phyloP scores from a whole-genome alignment of 306 rosid species.

The Gillenia trifoliata region DNA sequence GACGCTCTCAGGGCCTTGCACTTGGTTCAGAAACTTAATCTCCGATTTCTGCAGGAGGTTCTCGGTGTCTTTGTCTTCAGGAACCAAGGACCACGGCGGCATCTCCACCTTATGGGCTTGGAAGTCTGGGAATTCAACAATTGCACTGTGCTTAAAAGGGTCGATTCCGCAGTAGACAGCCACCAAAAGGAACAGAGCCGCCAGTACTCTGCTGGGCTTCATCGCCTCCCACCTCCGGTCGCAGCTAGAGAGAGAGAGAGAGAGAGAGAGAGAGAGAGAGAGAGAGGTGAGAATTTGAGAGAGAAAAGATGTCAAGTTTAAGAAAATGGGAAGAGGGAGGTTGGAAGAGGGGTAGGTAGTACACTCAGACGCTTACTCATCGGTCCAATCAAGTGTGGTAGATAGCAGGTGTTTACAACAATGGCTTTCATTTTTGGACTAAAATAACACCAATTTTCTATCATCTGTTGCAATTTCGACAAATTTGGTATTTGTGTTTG shows the following conservation, averaged over 20 bases:
- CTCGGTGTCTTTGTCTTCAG: slow-evolving; percentile 43
- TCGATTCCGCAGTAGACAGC: slow-evolving; percentile 79
- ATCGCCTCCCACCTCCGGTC: slow-evolving; percentile 10
- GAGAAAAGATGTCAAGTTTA: not conserved
- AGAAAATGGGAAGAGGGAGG: not conserved
- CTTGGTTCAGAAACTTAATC: slow-evolving; percentile 62
- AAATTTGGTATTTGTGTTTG: no score
- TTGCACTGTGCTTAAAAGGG: slow-evolving; percentile 67
- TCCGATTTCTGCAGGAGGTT: slow-evolving; percentile 75
- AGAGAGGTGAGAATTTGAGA: not conserved
- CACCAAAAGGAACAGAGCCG: slow-evolving; percentile 29
- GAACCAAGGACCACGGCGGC: slow-evolving; percentile 60
- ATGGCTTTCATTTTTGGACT: slow-evolving; percentile 22
- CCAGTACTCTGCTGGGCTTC: slow-evolving; percentile 28
- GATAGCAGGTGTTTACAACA: not conserved
- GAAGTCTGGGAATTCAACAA: slow-evolving; percentile 58
- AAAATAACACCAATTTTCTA: not conserved
- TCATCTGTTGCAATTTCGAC: no score
- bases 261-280: not conserved
- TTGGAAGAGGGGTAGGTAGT: not conserved
- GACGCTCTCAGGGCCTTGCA: slow-evolving; percentile 90
- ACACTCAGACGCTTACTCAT: not conserved
- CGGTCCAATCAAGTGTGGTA: not conserved
- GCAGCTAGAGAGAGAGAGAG: not conserved
- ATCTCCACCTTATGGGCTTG: slow-evolving; percentile 34